Base-by-base conservation (phyloP, 441 rosid species). In the Mallotus repandus region DNA sequence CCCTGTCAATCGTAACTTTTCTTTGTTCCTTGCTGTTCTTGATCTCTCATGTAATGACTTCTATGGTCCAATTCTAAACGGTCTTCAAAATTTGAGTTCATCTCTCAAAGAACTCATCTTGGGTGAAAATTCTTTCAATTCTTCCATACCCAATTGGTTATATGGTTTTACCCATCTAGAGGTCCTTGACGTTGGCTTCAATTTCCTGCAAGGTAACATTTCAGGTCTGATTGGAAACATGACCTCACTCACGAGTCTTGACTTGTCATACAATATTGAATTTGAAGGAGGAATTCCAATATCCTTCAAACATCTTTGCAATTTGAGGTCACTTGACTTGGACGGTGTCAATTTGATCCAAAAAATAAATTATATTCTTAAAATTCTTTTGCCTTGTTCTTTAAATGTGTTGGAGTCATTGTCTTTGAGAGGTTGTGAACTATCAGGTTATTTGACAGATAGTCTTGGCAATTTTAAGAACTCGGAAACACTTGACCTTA, bases 91-190 rank as follows among this genome's bases (percentile, higher is more conserved):
- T 66, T 7, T 83, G 50, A 38, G 50, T 21, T 73, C 70, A 49
- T 78, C 74, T 43, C 81, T 84, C 66, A 62, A 10, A 38, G 14
- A 64, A 41, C 83, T 84, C 60, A 76, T 19, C 38, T 57, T 84
- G 11, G 12, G 56, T 38, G 0, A 3, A 0, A 79, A 79, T 53
- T 1, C 1, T 5, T 74, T 81, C 53, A 75, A 46, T 73, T 79
- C 84, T 4, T 76, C 78, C 0, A 11, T 77, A 15, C 81, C 84
- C 0, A 13, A 22, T 3, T 74, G 73, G 80, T 6, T 73, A 8
- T 25, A 29, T 46, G 49, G 46, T 12, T 75, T 81, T 14, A 72
- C 14, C n/a, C 53, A 58, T 16, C 78, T 79, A 0, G 57, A 71
- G 38, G 4, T 66, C 22, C n/a, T n/a, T n/a, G n/a, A n/a, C n/a